Evolutionary conservation across 1,139 yeast species (phyloP), one percentile per base, ranked within the genome.

Genomic region (Debaryomycetaceae sp.): DNA sequence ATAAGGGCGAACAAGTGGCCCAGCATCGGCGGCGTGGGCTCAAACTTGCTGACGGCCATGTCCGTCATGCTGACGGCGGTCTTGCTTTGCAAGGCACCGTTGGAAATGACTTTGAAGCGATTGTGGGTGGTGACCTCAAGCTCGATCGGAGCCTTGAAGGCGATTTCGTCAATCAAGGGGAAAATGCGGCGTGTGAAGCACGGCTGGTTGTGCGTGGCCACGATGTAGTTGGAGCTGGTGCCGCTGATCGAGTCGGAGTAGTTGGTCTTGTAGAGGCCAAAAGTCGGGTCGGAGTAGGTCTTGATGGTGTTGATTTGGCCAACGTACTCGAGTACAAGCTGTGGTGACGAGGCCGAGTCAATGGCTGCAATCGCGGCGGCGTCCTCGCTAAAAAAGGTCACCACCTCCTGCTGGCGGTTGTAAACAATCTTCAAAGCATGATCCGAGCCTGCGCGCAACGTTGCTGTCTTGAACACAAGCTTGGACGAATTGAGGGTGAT

Each of bases 171-270:
- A 14, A 82, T 49, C 40, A 79, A 70, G 2, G 91, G 91, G 44
- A 77, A 77, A 10, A 81, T 68, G 30, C 49, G 49, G 42, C 80
- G 62, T 3, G 85, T 80, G 39, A 68, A 78, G 19, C 67, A 65
- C 0, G 91, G 88, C 48, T 81, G 89, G 25, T 76, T 67, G 46
- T 83, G 89, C 2, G 91, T 79, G 0, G 86, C 78, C 25, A 81
- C 48, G 11, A 81, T 56, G 35, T 57, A 66, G 38, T 73, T 70
- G 35, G 57, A 50, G 1, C 79, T 56, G 19, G 51, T 59, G 9
- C 78, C 78, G 2, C 70, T 56, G 14, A 60, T 51, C 4, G 66
- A 59, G 41, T 72, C 77, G 35, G 66, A 60, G 46, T 76, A 78
- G 44, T 78, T 77, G 1, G 85, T 77, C 44, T 75, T 77, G 63